phyloP scores from a whole-genome alignment of 371 early-diverging fungal species.

The Actinomucor elegans region DNA sequence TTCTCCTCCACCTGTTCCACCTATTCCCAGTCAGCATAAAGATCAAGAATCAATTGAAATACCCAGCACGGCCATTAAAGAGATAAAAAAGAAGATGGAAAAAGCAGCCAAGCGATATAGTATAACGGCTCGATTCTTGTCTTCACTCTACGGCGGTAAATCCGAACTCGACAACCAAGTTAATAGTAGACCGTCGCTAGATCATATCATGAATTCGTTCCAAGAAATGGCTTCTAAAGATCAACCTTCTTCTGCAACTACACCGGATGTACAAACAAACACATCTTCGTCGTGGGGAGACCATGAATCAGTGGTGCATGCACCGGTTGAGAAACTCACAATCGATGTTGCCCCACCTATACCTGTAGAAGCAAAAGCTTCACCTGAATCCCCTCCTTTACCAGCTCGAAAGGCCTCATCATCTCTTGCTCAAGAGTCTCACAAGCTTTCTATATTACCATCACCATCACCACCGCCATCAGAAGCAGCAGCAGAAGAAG shows the following conservation, averaged over 20 bases:
- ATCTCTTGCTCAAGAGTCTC: no score
- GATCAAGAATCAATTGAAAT: not conserved
- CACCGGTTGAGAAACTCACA: not conserved
- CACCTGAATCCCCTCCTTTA: no score
- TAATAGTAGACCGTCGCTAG: conserved; percentile 13
- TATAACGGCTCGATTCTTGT: conserved; percentile 43
- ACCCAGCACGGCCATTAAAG: conserved; percentile 20
- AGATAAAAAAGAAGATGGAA: conserved; percentile 33
- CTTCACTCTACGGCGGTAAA: conserved; percentile 15
- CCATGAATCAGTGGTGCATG: not conserved
- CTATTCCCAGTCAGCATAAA: no score
- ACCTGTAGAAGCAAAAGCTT: not conserved
- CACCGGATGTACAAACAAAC: no score
- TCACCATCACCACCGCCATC: not conserved
- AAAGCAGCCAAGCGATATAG: conserved; percentile 47
- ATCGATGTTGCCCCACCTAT: conserved; percentile 7
- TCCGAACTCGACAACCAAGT: not conserved
- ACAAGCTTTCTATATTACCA: not conserved
- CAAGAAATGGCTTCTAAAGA: not conserved
- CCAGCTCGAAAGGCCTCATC: no score
- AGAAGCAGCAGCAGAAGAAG: conserved; percentile 5
- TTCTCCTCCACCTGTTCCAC: no score
- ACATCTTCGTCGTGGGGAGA: not conserved
- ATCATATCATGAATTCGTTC: conserved; percentile 20
- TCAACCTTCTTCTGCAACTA: not conserved